These are phyloP conservation scores for Quercus engelmannii DNA, from an alignment of 306 rosid genomes.

Conservation along the genomic window DNA sequence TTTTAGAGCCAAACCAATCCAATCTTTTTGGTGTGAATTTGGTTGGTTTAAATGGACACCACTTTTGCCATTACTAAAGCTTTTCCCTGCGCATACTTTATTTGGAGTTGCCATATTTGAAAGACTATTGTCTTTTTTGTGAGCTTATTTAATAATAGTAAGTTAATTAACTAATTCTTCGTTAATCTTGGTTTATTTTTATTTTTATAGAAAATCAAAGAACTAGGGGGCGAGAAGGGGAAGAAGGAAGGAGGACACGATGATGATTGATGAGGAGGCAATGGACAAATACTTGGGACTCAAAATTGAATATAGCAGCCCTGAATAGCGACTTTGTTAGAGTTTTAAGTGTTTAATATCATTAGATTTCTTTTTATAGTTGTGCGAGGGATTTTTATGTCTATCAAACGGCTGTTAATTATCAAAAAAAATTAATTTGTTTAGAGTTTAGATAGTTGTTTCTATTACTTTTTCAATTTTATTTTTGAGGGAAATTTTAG, in stretches of 20 bases:
- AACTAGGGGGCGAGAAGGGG: constrained; percentile 24
- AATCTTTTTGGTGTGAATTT: too few species aligned
- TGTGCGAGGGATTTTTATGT: too few species aligned
- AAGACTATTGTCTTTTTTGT: background rate
- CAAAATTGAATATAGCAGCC: constrained; percentile 16
- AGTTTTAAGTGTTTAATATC: too few species aligned
- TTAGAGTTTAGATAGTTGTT: too few species aligned
- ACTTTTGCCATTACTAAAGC: background rate
- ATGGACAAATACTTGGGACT: constrained; percentile 21
- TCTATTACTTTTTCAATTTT: too few species aligned
- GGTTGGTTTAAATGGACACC: too few species aligned
- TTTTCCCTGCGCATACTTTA: background rate
- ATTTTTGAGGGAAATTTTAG: too few species aligned
- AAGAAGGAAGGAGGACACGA: constrained; percentile 19
- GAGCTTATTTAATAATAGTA: background rate
- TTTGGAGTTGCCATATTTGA: background rate
- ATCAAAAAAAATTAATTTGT: too few species aligned
- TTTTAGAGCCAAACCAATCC: too few species aligned
- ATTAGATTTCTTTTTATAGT: too few species aligned
- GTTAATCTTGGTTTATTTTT: background rate
- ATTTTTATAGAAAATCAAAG: constrained; percentile 58
- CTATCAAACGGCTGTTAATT: too few species aligned
- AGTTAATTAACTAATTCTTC: background rate
- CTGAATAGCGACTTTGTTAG: background rate
- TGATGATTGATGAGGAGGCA: constrained; percentile 6